Conservation (phyloP, 2,329 filamentous ascomycete species). For the Graphilbum sp. region DNA sequence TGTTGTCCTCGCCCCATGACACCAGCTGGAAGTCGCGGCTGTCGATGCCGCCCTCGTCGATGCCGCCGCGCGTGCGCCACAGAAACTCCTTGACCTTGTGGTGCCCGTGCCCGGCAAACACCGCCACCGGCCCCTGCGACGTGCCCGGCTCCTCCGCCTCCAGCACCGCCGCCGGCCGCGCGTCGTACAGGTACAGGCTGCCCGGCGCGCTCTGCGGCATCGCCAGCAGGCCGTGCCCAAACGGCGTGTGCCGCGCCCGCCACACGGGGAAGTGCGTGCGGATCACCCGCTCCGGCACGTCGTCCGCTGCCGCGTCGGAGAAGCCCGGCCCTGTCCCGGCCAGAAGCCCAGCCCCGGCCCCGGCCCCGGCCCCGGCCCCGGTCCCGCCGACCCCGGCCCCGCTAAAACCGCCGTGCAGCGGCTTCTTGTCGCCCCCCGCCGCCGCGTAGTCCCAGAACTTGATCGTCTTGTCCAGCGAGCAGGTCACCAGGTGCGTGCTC, state of each 20-base stretch:
- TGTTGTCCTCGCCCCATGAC: constrained; percentile 79
- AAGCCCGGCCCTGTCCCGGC: no score
- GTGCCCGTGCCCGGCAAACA: constrained; percentile 44
- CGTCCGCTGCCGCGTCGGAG: constrained; percentile 31
- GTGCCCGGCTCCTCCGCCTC: constrained; percentile 26
- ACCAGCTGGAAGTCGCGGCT: constrained; percentile 83
- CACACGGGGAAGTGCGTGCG: constrained; percentile 74
- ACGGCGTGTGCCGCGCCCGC: constrained; percentile 82
- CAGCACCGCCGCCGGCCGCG: constrained; percentile 20
- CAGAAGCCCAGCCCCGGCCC: no score
- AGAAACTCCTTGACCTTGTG: constrained; percentile 79
- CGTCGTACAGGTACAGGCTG: constrained; percentile 71
- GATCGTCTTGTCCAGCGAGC: constrained; percentile 80
- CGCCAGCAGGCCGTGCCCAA: constrained; percentile 68
- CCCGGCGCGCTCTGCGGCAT: constrained; percentile 87
- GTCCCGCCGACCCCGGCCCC: no score
- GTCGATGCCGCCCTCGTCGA: constrained; percentile 53
- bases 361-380: no score
- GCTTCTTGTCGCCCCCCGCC: neutral
- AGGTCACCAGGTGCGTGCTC: constrained; percentile 60
- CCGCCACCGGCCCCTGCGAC: constrained; percentile 31
- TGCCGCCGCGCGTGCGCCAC: constrained; percentile 62
- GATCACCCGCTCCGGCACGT: constrained; percentile 60
- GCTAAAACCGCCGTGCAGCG: no score
- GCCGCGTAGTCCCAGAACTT: constrained; percentile 72